Evolutionary conservation across 352 stramenopile species (phyloP).

Genomic region (Pelagophyceae sp.): DNA sequence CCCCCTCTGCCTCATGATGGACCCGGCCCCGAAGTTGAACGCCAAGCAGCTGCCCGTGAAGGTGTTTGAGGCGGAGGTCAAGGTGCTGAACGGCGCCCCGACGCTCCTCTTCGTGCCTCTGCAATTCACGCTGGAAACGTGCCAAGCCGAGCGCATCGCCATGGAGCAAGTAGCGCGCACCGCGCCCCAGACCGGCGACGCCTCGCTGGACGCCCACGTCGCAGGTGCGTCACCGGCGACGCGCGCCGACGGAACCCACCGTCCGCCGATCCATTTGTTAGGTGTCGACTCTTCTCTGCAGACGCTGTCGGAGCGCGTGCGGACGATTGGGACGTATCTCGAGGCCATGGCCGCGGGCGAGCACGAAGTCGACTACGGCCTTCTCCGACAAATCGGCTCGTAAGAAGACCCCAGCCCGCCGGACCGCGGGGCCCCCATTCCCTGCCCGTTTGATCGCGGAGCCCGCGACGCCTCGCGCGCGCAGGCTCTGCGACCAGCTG

Average conservation of each 20-base stretch:
- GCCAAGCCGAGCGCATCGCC: conserved; percentile 67
- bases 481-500: conserved; percentile 16
- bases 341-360: background rate
- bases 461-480: too few relatives aligned
- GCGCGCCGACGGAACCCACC: too few relatives aligned
- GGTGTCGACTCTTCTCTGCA: conserved; percentile 40
- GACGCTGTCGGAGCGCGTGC: conserved; percentile 65
- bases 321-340: background rate
- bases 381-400: background rate
- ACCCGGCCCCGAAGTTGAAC: conserved; percentile 38
- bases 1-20: conserved; percentile 62
- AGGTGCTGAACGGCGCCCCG: conserved; percentile 63
- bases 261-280: too few relatives aligned
- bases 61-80: conserved; percentile 69
- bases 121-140: conserved; percentile 71
- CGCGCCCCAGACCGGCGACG: conserved; percentile 53
- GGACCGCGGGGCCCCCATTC: too few relatives aligned
- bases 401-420: too few relatives aligned
- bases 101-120: conserved; percentile 77
- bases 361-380: background rate
- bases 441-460: too few relatives aligned
- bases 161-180: conserved; percentile 78
- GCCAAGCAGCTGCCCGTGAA: conserved; percentile 66
- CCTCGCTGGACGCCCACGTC: conserved; percentile 57
- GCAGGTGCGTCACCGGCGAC: too few relatives aligned